phyloP scores from a whole-genome alignment of 2,329 filamentous ascomycete genomes.

The Hirsutella minnesotensis region DNA sequence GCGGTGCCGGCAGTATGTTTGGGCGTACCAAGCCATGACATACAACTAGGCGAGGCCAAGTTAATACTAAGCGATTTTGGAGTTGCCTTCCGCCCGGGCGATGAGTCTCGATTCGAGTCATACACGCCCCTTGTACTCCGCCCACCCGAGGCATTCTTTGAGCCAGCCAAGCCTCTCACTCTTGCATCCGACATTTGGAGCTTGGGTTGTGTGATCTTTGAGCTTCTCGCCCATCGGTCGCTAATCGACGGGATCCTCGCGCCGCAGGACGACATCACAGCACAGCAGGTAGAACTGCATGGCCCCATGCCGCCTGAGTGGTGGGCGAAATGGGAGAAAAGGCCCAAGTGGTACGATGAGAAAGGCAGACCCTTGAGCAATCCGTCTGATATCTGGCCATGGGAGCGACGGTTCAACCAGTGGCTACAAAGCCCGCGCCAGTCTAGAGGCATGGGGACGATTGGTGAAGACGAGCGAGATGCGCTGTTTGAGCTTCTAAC shows the following conservation, averaged over 20 bases:
- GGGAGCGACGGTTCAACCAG: constrained; percentile 8
- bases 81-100: constrained; percentile 17
- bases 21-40: constrained; percentile 16
- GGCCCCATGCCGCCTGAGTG: constrained; percentile 10
- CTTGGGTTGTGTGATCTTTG: constrained; percentile 23
- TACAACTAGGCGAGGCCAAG: constrained; percentile 14
- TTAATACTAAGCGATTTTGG: constrained; percentile 22
- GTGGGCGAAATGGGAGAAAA: constrained; percentile 11
- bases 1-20: constrained; percentile 21
- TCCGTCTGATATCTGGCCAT: constrained; percentile 7
- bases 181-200: constrained; percentile 26
- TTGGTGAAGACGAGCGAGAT: constrained; percentile 6
- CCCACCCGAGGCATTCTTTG: constrained; percentile 24
- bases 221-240: constrained; percentile 15
- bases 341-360: constrained; percentile 10
- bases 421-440: constrained; percentile 8
- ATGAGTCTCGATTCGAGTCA: constrained; percentile 10
- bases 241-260: constrained; percentile 9
- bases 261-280: constrained; percentile 8
- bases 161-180: constrained; percentile 18
- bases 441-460: constrained; percentile 2
- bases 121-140: constrained; percentile 6
- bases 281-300: constrained; percentile 10
- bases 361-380: constrained; percentile 5
- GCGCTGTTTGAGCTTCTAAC: constrained; percentile 6